These are phyloP conservation scores for Sporothrix brasiliensis DNA, from an alignment of 2,329 filamentous ascomycete genomes.

Conservation along the genomic window DNA sequence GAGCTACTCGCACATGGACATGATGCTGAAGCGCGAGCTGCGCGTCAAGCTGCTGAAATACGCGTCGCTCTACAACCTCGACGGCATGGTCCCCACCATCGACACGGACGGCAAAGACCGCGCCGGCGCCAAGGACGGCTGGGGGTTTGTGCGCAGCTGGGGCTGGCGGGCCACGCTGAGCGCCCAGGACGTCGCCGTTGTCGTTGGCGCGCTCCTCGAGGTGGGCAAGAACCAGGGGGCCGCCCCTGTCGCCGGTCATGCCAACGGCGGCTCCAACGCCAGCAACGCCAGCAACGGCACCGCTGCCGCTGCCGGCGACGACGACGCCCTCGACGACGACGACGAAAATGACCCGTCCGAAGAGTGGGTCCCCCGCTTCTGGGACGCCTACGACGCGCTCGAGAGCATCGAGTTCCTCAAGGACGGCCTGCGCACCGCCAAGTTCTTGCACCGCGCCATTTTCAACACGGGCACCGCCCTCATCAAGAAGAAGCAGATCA, in stretches of 20 bases:
- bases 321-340: conserved; percentile 48
- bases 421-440: conserved; percentile 76
- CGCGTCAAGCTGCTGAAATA: conserved; percentile 87
- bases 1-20: conserved; percentile 97
- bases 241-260: conserved; percentile 28
- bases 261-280: conserved; percentile 40
- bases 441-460: conserved; percentile 88
- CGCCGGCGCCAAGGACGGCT: conserved; percentile 79
- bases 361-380: conserved; percentile 69
- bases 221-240: conserved; percentile 67
- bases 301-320: conserved; percentile 47
- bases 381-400: conserved; percentile 72
- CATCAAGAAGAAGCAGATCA: conserved; percentile 91
- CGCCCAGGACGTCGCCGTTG: conserved; percentile 90
- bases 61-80: conserved; percentile 87
- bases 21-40: conserved; percentile 83
- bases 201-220: conserved; percentile 89
- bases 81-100: conserved; percentile 83
- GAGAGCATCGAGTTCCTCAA: conserved; percentile 76
- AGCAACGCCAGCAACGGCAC: conserved; percentile 38
- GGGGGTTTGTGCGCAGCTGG: conserved; percentile 97
- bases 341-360: conserved; percentile 46
- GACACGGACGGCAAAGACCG: conserved; percentile 71
- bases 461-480: conserved; percentile 88
- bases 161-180: conserved; percentile 94